Percentiles rank a stretch among this genome's conserved stretches.
Conservation (phyloP, 2,329 filamentous ascomycete genomes). For the Ophiocordyceps camponoti-leonardi region DNA sequence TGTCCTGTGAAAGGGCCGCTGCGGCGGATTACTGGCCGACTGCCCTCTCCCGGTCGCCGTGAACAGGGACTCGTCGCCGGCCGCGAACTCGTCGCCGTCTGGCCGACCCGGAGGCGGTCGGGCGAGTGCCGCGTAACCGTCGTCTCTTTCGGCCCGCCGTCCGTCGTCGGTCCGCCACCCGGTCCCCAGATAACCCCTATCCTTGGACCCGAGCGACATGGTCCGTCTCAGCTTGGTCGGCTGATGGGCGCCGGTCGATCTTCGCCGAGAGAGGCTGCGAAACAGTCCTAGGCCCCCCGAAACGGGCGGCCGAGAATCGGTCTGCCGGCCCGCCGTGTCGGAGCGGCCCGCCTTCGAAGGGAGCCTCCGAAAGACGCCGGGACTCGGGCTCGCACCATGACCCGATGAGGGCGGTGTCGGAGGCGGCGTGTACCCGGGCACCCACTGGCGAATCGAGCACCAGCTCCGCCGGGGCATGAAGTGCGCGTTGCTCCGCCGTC, state of each 20-base stretch:
- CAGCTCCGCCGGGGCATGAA: constrained; percentile 84
- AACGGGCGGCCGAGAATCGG: constrained; percentile 30
- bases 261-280: constrained; percentile 23
- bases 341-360: constrained; percentile 19
- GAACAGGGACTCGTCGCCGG: constrained; percentile 41
- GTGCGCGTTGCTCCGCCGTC: constrained; percentile 76
- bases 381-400: constrained; percentile 23
- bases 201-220: constrained; percentile 38
- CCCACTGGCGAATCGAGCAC: constrained; percentile 80
- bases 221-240: constrained; percentile 33
- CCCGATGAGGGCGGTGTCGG: constrained; percentile 42
- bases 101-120: constrained; percentile 1
- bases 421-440: constrained; percentile 59
- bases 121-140: constrained; percentile 7
- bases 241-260: constrained; percentile 17
- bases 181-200: constrained; percentile 23
- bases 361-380: constrained; percentile 27
- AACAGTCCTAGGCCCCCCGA: constrained; percentile 25
- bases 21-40: constrained; percentile 10
- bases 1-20: constrained; percentile 42
- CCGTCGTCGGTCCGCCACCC: constrained; percentile 32
- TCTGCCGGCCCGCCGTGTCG: constrained; percentile 17
- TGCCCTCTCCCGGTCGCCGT: constrained; percentile 18
- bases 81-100: constrained; percentile 32
- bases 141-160: constrained; percentile 27